Conservation (phyloP, 495 filamentous ascomycete species). For the Podospora didyma region DNA sequence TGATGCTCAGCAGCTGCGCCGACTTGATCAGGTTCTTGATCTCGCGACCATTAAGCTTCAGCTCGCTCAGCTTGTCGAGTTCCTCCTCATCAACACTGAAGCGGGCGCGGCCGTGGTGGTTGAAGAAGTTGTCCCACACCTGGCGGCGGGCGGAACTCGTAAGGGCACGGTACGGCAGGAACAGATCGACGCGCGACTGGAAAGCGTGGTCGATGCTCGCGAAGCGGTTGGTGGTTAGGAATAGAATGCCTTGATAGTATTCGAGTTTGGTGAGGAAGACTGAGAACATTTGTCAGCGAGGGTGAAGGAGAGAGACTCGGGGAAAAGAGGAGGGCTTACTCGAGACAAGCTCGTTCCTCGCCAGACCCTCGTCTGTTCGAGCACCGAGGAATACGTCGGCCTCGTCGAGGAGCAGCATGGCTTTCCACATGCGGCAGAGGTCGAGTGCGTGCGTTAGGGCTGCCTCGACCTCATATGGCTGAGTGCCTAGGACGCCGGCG, state of each 20-base stretch:
- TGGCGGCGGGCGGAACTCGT: conserved; percentile 20
- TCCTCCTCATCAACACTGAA: conserved; percentile 18
- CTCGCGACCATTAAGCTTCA: conserved; percentile 26
- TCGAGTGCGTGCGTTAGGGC: conserved; percentile 37
- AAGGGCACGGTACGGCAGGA: conserved; percentile 35
- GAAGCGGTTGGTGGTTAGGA: conserved; percentile 46
- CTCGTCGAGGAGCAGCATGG: conserved; percentile 45
- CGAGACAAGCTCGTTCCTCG: conserved; percentile 42
- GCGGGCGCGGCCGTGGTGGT: conserved; percentile 14
- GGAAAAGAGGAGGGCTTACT: conserved; percentile 6
- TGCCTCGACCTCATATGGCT: conserved; percentile 18
- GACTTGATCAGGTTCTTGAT: conserved; percentile 51
- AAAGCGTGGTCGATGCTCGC: conserved; percentile 46
- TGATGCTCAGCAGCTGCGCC: conserved; percentile 17
- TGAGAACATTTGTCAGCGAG: conserved; percentile 14
- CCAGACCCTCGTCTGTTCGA: conserved; percentile 30
- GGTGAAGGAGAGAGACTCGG: not conserved
- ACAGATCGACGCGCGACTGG: conserved; percentile 47
- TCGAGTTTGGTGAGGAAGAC: conserved; percentile 52
- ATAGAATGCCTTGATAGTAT: conserved; percentile 50
- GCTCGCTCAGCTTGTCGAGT: conserved; percentile 23
- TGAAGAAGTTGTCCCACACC: conserved; percentile 24
- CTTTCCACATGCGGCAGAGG: conserved; percentile 41
- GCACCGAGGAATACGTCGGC: conserved; percentile 47
- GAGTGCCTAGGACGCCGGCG: conserved; percentile 19